A percentile compares a stretch with the other conserved stretches of the same genome.
Conservation (phyloP, 352 stramenopile genomes). For the Globisporangium perplexum region DNA sequence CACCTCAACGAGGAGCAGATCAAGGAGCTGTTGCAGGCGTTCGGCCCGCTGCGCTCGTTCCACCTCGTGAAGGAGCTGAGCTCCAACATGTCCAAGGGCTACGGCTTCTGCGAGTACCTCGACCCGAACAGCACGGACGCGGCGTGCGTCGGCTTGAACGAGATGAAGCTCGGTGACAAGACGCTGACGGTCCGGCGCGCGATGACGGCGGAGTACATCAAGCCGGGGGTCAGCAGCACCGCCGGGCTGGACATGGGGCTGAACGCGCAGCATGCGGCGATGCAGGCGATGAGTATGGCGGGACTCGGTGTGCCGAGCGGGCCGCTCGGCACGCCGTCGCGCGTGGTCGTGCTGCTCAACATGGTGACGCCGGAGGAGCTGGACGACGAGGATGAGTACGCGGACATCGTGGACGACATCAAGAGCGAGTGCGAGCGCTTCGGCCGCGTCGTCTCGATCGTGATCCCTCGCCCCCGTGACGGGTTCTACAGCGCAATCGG, state of each 20-base stretch:
- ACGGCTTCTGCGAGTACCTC: conserved; percentile 97
- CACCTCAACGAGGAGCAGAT: conserved; percentile 95
- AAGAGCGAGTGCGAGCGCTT: conserved; percentile 93
- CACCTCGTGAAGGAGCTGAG: conserved; percentile 95
- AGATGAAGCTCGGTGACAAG: conserved; percentile 92
- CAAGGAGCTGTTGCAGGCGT: conserved; percentile 92
- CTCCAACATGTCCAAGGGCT: conserved; percentile 93
- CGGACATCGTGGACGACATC: conserved; percentile 95
- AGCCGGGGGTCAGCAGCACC: conserved; percentile 52
- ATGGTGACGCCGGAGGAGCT: conserved; percentile 98
- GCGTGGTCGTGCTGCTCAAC: conserved; percentile 95
- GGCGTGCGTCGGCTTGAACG: conserved; percentile 93
- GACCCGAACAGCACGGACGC: conserved; percentile 89
- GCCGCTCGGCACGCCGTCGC: conserved; percentile 57
- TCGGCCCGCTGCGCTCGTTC: conserved; percentile 93
- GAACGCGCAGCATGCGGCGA: conserved; percentile 52
- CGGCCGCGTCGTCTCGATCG: conserved; percentile 69
- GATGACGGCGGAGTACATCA: conserved; percentile 75
- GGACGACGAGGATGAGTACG: conserved; percentile 92
- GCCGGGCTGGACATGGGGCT: conserved; percentile 54
- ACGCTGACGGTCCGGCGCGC: conserved; percentile 86
- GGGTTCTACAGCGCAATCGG: conserved; percentile 47
- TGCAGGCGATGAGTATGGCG: conserved; percentile 69
- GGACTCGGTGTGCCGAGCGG: conserved; percentile 39
- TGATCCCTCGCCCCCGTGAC: conserved; percentile 71